Evolutionary conservation across 177 flowering plant species (phyloP).

Genomic region (Telopea speciosissima): DNA sequence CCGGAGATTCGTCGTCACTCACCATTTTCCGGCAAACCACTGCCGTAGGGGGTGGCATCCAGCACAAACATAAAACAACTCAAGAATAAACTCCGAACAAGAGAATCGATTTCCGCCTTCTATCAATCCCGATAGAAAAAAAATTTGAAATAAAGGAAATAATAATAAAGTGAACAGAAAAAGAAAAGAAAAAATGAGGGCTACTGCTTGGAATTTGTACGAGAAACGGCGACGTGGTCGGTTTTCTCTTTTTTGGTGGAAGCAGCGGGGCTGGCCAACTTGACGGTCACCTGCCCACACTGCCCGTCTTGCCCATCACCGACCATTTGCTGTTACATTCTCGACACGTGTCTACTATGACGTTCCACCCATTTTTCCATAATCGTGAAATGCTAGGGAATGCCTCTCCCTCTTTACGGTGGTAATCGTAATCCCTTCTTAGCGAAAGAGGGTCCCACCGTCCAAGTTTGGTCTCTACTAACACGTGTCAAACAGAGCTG

Average conservation of each 20-base stretch:
- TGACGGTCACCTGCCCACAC: constrained; percentile 12
- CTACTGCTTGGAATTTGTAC: background rate
- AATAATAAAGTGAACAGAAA: no score
- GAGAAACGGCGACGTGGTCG: constrained; percentile 15
- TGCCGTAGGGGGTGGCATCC: constrained; percentile 15
- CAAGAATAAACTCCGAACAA: background rate
- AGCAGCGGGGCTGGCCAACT: constrained; percentile 7
- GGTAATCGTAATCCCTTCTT: no score
- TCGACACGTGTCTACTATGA: constrained; percentile 22
- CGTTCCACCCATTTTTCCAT: background rate
- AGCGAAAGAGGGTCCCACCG: no score
- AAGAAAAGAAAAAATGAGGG: background rate
- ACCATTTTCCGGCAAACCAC: constrained; percentile 15
- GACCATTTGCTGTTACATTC: constrained; percentile 3
- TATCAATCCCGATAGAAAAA: constrained; percentile 5
- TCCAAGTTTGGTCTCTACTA: background rate
- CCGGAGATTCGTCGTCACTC: constrained; percentile 23
- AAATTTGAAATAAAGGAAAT: background rate
- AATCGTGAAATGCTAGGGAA: background rate
- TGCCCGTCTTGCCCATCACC: constrained; percentile 19
- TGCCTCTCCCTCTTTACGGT: no score
- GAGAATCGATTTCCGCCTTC: background rate
- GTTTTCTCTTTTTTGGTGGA: constrained; percentile 8
- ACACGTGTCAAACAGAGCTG: background rate
- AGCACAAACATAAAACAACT: background rate